Base-by-base conservation (phyloP, 2,329 filamentous ascomycete genomes). In the Ascochyta clinopodiicola region DNA sequence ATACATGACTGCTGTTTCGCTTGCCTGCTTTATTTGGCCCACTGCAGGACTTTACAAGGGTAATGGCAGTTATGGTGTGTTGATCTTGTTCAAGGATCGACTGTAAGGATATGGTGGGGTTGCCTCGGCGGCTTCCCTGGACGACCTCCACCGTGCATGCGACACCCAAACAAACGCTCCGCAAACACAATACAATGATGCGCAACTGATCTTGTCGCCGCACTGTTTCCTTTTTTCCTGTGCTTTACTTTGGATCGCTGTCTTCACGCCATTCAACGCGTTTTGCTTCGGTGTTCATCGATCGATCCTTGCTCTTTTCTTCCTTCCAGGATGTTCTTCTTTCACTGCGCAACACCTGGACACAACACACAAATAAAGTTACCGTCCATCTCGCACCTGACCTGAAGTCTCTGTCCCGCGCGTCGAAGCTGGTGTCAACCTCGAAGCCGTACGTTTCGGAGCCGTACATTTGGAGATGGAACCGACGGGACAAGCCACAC, bases 271-370 rank as follows among this genome's bases (percentile, higher is more conserved):
- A 10, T 6, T 44, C 12, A 19, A 24, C 15, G 15, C 21, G 24
- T 19, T 6, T 13, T 32, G 17, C 43, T 9, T 3, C 2, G 15
- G 34, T n/a, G 3, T 6, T 12, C 13, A 19, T 31, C 15, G 6
- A 31, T 21, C 12, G 7, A n/a, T 6, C 29, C 17, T 9, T 38
- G 13, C 36, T 27, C 29, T 27, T 22, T 21, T n/a, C 34, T 44
- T 34, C 8, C 27, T 12, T 34, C 34, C 32, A 54, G 51, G 12
- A 54, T 54, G 51, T 19, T 38, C 32, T 22, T 42, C 51, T 44
- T 54, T 44, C 51, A 48, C 51, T 35, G 29, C 21, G 44, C 38
- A 19, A 42, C 25, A 24, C 21, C 37, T n/a, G 27, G 29, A 48
- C 21, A 44, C 34, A 21, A 27, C 38, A 35, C 21, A 35, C 32